Percentiles rank a stretch among this genome's conserved stretches.
Conservation (phyloP, 106 monocot species). For the Apostasia shenzhenica region DNA sequence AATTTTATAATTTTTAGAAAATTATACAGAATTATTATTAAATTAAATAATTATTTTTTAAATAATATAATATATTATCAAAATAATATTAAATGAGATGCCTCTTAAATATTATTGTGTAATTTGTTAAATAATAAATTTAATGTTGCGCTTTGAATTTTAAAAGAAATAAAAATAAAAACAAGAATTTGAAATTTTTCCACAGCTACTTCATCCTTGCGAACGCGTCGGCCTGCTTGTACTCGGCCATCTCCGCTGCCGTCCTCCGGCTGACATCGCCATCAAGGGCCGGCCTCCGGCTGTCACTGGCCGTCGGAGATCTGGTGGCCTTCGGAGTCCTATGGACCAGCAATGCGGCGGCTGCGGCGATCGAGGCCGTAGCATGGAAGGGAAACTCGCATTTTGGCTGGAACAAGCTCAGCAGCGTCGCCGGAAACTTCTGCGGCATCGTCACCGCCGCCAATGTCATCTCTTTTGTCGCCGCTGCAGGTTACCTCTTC, state of each 20-base stretch:
- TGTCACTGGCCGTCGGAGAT: conserved; percentile 3
- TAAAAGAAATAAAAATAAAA: too few species aligned
- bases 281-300: neutral
- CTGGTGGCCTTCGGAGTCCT: conserved; percentile 7
- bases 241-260: conserved; percentile 5
- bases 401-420: conserved; percentile 11
- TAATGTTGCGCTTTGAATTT: neutral
- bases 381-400: conserved; percentile 7
- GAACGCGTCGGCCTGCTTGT: conserved; percentile 1
- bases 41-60: too few species aligned
- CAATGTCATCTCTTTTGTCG: conserved; percentile 7
- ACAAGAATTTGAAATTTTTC: neutral
- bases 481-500: neutral
- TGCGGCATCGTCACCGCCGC: conserved; percentile 9
- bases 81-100: too few species aligned
- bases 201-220: conserved; percentile 7
- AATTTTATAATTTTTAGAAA: too few species aligned
- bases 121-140: neutral
- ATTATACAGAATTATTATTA: too few species aligned
- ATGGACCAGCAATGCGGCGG: conserved; percentile 10
- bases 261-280: neutral
- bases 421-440: conserved; percentile 1
- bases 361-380: neutral
- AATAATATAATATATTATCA: too few species aligned
- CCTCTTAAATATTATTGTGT: too few species aligned